A percentile compares a stretch with the other conserved stretches of the same genome.
Conservation (phyloP, 495 filamentous ascomycete genomes). For the Lasiosphaeria miniovina region DNA sequence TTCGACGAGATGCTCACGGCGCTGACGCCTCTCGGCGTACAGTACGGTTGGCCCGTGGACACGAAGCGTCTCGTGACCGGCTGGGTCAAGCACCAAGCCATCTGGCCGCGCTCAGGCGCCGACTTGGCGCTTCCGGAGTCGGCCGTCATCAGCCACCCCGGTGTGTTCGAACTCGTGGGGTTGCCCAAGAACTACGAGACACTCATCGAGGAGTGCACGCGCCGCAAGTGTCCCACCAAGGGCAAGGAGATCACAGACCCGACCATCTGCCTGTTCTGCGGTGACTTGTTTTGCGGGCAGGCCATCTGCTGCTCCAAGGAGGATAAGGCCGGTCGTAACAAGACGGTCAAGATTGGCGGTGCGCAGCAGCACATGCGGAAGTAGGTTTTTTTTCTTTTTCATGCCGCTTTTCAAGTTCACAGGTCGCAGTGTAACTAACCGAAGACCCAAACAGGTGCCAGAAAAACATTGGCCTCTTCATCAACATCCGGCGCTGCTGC, state of each 20-base stretch:
- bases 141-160: conserved; percentile 69
- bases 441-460: conserved; percentile 62
- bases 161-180: conserved; percentile 90
- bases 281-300: conserved; percentile 92
- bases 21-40: conserved; percentile 40
- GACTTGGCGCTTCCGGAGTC: conserved; percentile 27
- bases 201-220: conserved; percentile 88
- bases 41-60: conserved; percentile 39
- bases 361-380: conserved; percentile 85
- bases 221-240: conserved; percentile 78
- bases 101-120: conserved; percentile 20
- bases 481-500: conserved; percentile 93
- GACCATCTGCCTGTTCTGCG: conserved; percentile 89
- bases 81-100: conserved; percentile 70
- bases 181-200: conserved; percentile 87
- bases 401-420: not conserved
- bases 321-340: conserved; percentile 40
- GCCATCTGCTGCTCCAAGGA: conserved; percentile 81
- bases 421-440: conserved; percentile 9
- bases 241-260: conserved; percentile 89
- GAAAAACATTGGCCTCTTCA: conserved; percentile 81
- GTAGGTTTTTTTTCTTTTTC: conserved; percentile 49
- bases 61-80: conserved; percentile 55
- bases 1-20: conserved; percentile 71
- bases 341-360: conserved; percentile 59